Conservation (phyloP, 345 rosid genomes). For the Salix koriyanagi region DNA sequence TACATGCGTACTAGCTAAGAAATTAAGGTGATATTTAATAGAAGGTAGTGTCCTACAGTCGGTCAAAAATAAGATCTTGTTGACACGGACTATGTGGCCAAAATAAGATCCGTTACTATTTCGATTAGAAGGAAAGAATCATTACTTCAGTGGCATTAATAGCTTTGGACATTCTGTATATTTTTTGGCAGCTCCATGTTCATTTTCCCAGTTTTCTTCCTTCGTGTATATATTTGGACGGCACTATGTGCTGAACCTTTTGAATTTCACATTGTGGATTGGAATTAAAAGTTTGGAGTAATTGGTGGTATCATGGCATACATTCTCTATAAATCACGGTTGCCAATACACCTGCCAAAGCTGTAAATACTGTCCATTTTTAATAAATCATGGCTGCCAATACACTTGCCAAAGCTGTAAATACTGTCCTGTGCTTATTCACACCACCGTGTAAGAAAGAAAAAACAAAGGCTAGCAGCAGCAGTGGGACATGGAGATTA, state of each 20-base stretch:
- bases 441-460: neutral
- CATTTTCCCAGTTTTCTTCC: neutral
- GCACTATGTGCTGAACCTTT: neutral
- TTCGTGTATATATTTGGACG: neutral
- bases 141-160: neutral
- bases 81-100: neutral
- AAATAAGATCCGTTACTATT: neutral
- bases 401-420: conserved; percentile 28
- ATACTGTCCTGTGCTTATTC: conserved; percentile 14
- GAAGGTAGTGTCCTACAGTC: neutral
- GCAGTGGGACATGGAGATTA: conserved; percentile 10
- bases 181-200: neutral
- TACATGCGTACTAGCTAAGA: neutral
- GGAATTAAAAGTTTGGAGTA: neutral
- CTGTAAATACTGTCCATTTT: conserved; percentile 3
- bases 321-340: conserved; percentile 21
- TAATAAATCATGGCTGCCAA: conserved; percentile 23
- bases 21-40: neutral
- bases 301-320: neutral
- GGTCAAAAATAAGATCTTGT: neutral
- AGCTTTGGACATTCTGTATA: conserved; percentile 4
- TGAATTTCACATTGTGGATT: neutral
- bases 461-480: conserved; percentile 3
- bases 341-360: conserved; percentile 24
- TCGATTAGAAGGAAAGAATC: neutral